Evolutionary conservation across 2,329 filamentous ascomycete species (phyloP).

Genomic region (Calonectria naviculata): DNA sequence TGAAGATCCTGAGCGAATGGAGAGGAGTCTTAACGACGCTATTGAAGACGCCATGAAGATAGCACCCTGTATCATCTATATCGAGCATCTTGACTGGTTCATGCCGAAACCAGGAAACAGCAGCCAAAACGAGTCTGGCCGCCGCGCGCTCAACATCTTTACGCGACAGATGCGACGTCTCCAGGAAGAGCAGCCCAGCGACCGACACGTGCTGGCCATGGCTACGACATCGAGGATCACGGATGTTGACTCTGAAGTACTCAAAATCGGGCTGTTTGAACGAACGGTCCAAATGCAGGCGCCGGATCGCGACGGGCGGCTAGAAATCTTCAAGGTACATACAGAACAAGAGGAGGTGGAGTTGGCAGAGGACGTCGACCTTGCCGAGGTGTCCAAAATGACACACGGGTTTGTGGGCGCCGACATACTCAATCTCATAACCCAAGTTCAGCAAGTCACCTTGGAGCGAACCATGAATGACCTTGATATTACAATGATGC

Average conservation of each 20-base stretch:
- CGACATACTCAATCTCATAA: slow-evolving; percentile 78
- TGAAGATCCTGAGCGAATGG: slow-evolving; percentile 51
- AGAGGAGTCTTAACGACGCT: slow-evolving; percentile 52
- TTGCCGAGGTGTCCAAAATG: slow-evolving; percentile 78
- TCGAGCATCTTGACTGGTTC: slow-evolving; percentile 86
- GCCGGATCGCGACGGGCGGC: slow-evolving; percentile 81
- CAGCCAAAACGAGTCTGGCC: slow-evolving; percentile 89
- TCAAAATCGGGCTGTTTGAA: slow-evolving; percentile 81
- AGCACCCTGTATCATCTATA: slow-evolving; percentile 90
- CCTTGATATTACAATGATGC: background rate
- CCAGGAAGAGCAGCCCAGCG: slow-evolving; percentile 73
- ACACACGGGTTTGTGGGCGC: slow-evolving; percentile 95
- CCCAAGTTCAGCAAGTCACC: slow-evolving; percentile 53
- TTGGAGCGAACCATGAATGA: slow-evolving; percentile 45
- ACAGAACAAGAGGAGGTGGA: slow-evolving; percentile 74
- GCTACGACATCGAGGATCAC: slow-evolving; percentile 92
- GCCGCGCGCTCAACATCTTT: slow-evolving; percentile 85
- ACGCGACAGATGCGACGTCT: slow-evolving; percentile 89
- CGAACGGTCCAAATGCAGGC: slow-evolving; percentile 89
- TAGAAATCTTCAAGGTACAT: slow-evolving; percentile 80
- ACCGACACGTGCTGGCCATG: slow-evolving; percentile 85
- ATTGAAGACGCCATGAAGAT: slow-evolving; percentile 84
- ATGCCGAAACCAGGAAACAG: slow-evolving; percentile 85
- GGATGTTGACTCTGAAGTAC: slow-evolving; percentile 82
- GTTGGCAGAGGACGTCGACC: slow-evolving; percentile 78